A percentile compares a stretch with the other conserved stretches of the same genome.
phyloP scores from a whole-genome alignment of 1,284 basidiomycete species.

The Sphaerobolus stellatus region DNA sequence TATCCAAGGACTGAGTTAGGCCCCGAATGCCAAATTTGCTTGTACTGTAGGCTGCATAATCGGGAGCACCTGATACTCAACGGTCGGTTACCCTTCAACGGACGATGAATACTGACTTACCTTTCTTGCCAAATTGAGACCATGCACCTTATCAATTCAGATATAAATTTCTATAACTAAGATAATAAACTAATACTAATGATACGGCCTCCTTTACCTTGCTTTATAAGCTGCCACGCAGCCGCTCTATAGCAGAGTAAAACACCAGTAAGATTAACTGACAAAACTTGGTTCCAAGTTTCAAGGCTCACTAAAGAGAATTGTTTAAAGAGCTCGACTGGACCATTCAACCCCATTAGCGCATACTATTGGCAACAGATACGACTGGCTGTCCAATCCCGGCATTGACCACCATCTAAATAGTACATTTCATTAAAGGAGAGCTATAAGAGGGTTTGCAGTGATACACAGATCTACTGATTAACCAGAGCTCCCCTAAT shows the following conservation, averaged over 20 bases:
- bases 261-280: conserved; percentile 25
- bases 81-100: background rate
- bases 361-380: conserved; percentile 24
- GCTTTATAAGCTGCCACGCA: conserved; percentile 43
- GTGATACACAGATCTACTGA: conserved; percentile 6
- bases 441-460: conserved; percentile 8
- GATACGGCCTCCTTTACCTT: conserved; percentile 41
- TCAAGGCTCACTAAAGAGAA: conserved; percentile 3
- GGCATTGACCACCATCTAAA: conserved; percentile 39
- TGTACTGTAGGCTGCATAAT: conserved; percentile 33
- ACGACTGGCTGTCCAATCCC: conserved; percentile 34
- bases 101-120: conserved; percentile 6
- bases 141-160: conserved; percentile 13
- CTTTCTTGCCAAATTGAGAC: conserved; percentile 25
- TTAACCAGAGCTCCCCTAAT: conserved; percentile 21
- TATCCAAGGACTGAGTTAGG: conserved; percentile 37
- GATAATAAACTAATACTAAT: conserved; percentile 31
- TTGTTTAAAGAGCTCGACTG: background rate
- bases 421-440: background rate
- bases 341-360: conserved; percentile 3
- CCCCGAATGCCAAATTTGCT: conserved; percentile 46
- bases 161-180: background rate
- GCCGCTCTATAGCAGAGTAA: conserved; percentile 34
- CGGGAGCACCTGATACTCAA: background rate
- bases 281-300: conserved; percentile 19